Percentiles rank a stretch among this genome's conserved stretches.
phyloP scores from a whole-genome alignment of 1,284 basidiomycete species.

The Tilletia walkeri region DNA sequence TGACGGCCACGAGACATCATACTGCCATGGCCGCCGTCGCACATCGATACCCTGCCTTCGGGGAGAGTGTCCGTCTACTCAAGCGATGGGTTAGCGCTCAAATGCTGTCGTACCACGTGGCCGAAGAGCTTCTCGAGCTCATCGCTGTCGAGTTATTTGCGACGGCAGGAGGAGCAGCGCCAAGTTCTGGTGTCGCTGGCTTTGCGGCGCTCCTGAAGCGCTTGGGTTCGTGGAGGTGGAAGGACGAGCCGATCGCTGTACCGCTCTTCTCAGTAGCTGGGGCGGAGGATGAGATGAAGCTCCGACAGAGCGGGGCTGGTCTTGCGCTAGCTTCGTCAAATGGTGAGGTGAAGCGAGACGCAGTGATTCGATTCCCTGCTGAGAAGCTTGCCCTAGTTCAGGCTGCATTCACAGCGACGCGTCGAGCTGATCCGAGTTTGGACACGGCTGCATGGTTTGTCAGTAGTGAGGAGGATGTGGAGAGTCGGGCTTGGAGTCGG shows the following conservation, averaged over 20 bases:
- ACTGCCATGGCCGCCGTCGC: slow-evolving; percentile 74
- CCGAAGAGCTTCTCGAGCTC: slow-evolving; percentile 78
- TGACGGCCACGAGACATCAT: slow-evolving; percentile 79
- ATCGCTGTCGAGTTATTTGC: slow-evolving; percentile 69
- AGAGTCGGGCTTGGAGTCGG: slow-evolving; percentile 71
- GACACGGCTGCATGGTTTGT: slow-evolving; percentile 73
- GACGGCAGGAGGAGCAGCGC: slow-evolving; percentile 53
- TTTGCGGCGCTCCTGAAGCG: slow-evolving; percentile 75
- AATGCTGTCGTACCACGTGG: slow-evolving; percentile 72
- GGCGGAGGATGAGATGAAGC: slow-evolving; percentile 17
- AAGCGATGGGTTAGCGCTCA: slow-evolving; percentile 92
- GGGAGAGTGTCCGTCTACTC: slow-evolving; percentile 78
- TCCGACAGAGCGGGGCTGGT: slow-evolving; percentile 1
- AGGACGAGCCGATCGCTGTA: slow-evolving; percentile 60
- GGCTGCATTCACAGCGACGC: slow-evolving; percentile 58
- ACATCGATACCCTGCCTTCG: slow-evolving; percentile 75
- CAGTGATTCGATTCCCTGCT: slow-evolving; percentile 53
- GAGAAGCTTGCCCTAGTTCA: slow-evolving; percentile 65
- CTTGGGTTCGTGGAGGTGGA: slow-evolving; percentile 77
- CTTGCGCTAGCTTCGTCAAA: slow-evolving; percentile 33
- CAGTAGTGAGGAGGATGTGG: slow-evolving; percentile 73
- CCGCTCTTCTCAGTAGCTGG: slow-evolving; percentile 62
- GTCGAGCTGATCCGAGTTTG: slow-evolving; percentile 57
- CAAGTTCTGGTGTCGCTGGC: slow-evolving; percentile 64
- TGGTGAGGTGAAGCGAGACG: slow-evolving; percentile 1